phyloP scores from a whole-genome alignment of 2,329 filamentous ascomycete species.

The Immersiporthe knoxdaviesiana region DNA sequence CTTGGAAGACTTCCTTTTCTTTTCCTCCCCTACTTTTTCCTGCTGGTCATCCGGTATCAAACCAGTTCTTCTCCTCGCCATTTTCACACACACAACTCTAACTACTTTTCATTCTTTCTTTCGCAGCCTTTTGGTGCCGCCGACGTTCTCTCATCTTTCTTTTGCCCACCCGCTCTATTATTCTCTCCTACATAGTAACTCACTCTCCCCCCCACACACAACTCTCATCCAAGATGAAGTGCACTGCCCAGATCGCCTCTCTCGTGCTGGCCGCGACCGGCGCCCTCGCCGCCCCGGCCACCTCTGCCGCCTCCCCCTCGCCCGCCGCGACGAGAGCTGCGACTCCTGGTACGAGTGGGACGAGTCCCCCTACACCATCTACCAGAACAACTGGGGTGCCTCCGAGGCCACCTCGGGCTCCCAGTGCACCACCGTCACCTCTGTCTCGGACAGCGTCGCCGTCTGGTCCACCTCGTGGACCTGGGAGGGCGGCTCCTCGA shows the following conservation, averaged over 20 bases:
- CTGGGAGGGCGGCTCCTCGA: slow-evolving; percentile 44
- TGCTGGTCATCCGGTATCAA: slow-evolving; percentile 4
- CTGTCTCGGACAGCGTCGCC: slow-evolving; percentile 40
- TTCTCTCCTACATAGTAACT: background rate
- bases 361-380: slow-evolving; percentile 49
- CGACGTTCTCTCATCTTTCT: slow-evolving; percentile 3
- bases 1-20: background rate
- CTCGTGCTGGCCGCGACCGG: slow-evolving; percentile 37
- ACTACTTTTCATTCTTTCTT: background rate
- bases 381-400: slow-evolving; percentile 57
- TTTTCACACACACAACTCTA: background rate
- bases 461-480: slow-evolving; percentile 49
- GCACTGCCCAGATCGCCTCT: slow-evolving; percentile 32
- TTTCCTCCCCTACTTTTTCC: background rate
- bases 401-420: slow-evolving; percentile 41
- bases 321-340: slow-evolving; percentile 43
- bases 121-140: slow-evolving; percentile 15
- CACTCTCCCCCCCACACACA: background rate
- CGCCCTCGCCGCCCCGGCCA: slow-evolving; percentile 36
- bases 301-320: slow-evolving; percentile 35
- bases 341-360: slow-evolving; percentile 43
- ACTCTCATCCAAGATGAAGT: slow-evolving; percentile 25
- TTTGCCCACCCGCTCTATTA: background rate
- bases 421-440: slow-evolving; percentile 48
- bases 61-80: background rate